Base-by-base conservation (phyloP, 2,329 filamentous ascomycete species). In the Podosphaera leucotricha region DNA sequence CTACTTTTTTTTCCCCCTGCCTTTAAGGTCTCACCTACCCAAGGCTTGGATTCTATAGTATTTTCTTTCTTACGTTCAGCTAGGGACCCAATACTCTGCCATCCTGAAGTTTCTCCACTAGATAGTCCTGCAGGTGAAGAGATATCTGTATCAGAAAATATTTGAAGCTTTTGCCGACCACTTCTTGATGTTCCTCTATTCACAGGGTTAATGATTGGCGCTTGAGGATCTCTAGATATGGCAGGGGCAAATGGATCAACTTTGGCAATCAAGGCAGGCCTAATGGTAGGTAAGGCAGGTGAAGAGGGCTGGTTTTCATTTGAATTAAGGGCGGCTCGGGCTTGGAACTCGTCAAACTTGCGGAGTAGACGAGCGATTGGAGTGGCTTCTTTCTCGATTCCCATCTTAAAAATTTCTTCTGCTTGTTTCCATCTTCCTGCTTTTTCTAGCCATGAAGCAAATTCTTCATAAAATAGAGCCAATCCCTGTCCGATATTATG, bases 391-490 rank as follows among this genome's bases (percentile, higher is more conserved):
- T 77, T 76, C 59, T 94, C 82, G 44, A 98, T 79, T 1, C 90
- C 90, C 50, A 93, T 66, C 53, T 78, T 77, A 59, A 92, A 95
- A 0, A 98, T 81, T 60, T 98, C 90, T 53, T 93, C 85, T 0
- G 90, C 87, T 60, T 98, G 90, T 19, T 68, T 71, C 80, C 84
- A 94, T 50, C 87, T 70, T 13, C 76, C 80, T 6, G 77, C 80
- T 30, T 74, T 68, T 63, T 98, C 90, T 6, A 98, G 66, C 83
- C 86, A 95, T 1, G 75, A 80, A 1, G 90, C 86, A 57, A 92
- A 98, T 57, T 95, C 90, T 59, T 98, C 90, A 61, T 98, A 98
- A 60, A 85, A 98, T 2, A 95, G 66, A 1, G 90, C 90, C 2
- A 98, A 70, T 0, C 70, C 67, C 55, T 94, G 85, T 48, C 87